These are phyloP conservation scores for Didymella sp. DNA, from an alignment of 2,329 filamentous ascomycete species.

Conservation along the genomic window DNA sequence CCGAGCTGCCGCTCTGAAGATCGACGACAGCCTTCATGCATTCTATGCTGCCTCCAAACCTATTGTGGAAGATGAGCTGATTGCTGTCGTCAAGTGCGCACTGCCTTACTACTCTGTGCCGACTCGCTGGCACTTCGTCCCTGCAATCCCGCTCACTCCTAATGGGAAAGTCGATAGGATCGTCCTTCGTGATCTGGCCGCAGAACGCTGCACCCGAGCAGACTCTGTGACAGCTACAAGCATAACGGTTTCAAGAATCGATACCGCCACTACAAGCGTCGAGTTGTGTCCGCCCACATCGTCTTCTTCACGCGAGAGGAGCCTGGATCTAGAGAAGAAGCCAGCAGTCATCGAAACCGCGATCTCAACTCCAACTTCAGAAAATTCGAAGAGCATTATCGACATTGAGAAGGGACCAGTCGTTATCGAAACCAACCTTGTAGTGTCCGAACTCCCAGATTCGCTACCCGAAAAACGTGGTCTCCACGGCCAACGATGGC, in stretches of 20 bases:
- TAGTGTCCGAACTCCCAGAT: conserved; percentile 20
- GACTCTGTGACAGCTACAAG: conserved; percentile 13
- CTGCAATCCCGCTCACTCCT: conserved; percentile 58
- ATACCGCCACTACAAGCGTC: background rate
- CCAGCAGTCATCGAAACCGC: background rate
- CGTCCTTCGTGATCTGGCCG: conserved; percentile 49
- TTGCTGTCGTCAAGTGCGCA: conserved; percentile 50
- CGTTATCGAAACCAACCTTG: background rate
- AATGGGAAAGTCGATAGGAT: conserved; percentile 66
- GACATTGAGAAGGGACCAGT: conserved; percentile 6
- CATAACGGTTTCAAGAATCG: background rate
- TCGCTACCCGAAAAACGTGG: conserved; percentile 35
- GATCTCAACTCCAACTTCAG: conserved; percentile 3
- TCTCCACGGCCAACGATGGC: conserved; percentile 40
- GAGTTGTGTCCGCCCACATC: background rate
- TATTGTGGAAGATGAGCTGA: conserved; percentile 44
- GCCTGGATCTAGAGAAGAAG: background rate
- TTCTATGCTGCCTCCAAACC: conserved; percentile 56
- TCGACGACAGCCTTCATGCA: conserved; percentile 59
- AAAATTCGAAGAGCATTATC: background rate
- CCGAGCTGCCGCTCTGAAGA: conserved; percentile 58
- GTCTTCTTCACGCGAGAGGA: conserved; percentile 18
- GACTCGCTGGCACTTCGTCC: conserved; percentile 53
- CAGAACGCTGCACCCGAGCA: background rate
- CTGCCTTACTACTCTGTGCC: conserved; percentile 66